Evolutionary conservation across 257 asterid species (phyloP).

Genomic region (Ehretia macrophylla): DNA sequence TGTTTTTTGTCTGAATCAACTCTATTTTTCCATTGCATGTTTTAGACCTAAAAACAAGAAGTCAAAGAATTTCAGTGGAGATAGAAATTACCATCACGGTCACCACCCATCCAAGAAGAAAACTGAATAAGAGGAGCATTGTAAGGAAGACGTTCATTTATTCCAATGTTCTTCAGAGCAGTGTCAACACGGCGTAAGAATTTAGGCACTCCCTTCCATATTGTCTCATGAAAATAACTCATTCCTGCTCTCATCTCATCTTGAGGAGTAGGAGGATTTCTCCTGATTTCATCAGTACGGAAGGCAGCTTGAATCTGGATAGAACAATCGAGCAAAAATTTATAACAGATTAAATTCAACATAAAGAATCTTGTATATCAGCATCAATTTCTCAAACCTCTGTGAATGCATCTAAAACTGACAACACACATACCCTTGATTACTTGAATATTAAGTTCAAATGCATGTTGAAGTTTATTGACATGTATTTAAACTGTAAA

Average conservation of each 20-base stretch:
- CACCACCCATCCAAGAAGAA: slow-evolving; percentile 9
- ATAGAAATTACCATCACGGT: slow-evolving; percentile 2
- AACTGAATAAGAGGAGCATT: slow-evolving; percentile 7
- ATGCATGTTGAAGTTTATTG: no score
- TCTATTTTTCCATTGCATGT: no score
- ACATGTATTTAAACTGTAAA: no score
- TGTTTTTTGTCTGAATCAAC: no score
- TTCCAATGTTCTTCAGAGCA: slow-evolving; percentile 4
- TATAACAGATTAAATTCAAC: background rate
- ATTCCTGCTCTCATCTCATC: slow-evolving; percentile 7
- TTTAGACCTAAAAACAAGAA: no score
- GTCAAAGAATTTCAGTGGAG: background rate
- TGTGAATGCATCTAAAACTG: no score
- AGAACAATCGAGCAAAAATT: background rate
- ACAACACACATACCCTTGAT: no score
- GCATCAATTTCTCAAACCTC: no score
- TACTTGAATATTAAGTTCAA: no score
- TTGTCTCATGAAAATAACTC: slow-evolving; percentile 7
- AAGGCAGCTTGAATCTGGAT: slow-evolving; percentile 7
- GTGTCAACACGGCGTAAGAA: slow-evolving; percentile 5
- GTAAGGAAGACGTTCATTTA: slow-evolving; percentile 5
- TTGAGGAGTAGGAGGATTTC: slow-evolving; percentile 5
- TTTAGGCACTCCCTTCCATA: slow-evolving; percentile 5
- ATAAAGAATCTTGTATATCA: no score
- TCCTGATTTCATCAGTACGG: slow-evolving; percentile 6